A percentile compares a stretch with the other conserved stretches of the same genome.
phyloP scores from a whole-genome alignment of 169 alveolate genomes.

The Babesia gibsoni region DNA sequence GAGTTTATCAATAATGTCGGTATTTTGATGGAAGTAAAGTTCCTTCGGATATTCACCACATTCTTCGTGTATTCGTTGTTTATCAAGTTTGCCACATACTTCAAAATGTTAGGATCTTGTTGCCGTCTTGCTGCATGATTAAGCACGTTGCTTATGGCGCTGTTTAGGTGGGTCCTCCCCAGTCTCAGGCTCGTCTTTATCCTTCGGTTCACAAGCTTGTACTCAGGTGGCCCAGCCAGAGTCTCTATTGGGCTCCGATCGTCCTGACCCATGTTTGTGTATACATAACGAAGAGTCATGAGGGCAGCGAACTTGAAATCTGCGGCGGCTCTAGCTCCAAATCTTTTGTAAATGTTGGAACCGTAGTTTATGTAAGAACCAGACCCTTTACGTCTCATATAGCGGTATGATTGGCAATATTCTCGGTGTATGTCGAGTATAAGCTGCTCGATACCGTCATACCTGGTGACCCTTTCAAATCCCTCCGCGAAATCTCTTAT shows the following conservation, averaged over 20 bases:
- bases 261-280: slow-evolving; percentile 41
- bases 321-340: slow-evolving; percentile 35
- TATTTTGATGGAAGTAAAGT: slow-evolving; percentile 13
- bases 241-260: slow-evolving; percentile 12
- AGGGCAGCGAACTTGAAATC: slow-evolving; percentile 55
- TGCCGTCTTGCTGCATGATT: neutral
- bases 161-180: slow-evolving; percentile 25
- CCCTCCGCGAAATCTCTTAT: neutral
- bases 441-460: slow-evolving; percentile 17
- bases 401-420: slow-evolving; percentile 41
- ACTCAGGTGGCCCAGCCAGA: slow-evolving; percentile 35
- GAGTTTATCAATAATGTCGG: slow-evolving; percentile 57
- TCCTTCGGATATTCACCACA: slow-evolving; percentile 20
- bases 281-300: slow-evolving; percentile 46
- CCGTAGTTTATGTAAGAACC: slow-evolving; percentile 22
- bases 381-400: neutral
- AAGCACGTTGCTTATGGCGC: neutral
- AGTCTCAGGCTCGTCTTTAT: slow-evolving; percentile 35
- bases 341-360: slow-evolving; percentile 5
- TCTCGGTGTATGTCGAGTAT: slow-evolving; percentile 32
- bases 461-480: neutral
- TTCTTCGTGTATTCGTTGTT: slow-evolving; percentile 50
- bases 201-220: slow-evolving; percentile 31
- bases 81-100: slow-evolving; percentile 34
- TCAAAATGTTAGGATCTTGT: slow-evolving; percentile 4